phyloP scores from a whole-genome alignment of 768 basidiomycete genomes.

The Leucogyrophana mollusca region DNA sequence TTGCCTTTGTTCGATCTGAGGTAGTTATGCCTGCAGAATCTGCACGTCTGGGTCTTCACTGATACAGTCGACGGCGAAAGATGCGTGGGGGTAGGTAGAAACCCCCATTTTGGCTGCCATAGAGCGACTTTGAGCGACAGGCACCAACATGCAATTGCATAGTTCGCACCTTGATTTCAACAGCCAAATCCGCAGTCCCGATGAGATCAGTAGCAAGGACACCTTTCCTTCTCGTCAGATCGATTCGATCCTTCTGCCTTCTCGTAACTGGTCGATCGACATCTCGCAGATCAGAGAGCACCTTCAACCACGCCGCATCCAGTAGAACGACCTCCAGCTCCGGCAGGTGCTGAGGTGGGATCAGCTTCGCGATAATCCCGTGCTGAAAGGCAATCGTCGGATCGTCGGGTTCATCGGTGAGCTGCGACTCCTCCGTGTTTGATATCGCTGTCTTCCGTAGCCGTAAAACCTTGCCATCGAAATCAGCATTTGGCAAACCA shows the following conservation, averaged over 20 bases:
- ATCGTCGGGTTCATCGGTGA: slow-evolving; percentile 39
- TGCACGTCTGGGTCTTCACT: slow-evolving; percentile 73
- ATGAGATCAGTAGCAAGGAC: slow-evolving; percentile 83
- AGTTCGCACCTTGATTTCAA: slow-evolving; percentile 85
- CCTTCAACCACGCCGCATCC: slow-evolving; percentile 57
- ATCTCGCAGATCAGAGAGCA: slow-evolving; percentile 47
- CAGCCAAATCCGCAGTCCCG: slow-evolving; percentile 58
- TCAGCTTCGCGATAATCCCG: slow-evolving; percentile 59
- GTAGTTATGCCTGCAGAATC: slow-evolving; percentile 88
- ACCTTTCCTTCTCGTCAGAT: slow-evolving; percentile 51
- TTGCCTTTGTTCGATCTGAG: slow-evolving; percentile 42
- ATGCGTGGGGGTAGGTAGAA: slow-evolving; percentile 65
- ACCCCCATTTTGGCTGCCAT: slow-evolving; percentile 93
- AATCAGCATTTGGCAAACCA: slow-evolving; percentile 50
- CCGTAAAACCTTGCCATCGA: slow-evolving; percentile 70
- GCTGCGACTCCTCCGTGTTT: slow-evolving; percentile 22
- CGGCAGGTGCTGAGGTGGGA: slow-evolving; percentile 63
- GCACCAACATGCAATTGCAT: neutral
- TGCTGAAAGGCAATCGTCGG: slow-evolving; percentile 56
- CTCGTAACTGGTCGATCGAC: slow-evolving; percentile 55
- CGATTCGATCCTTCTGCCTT: slow-evolving; percentile 55
- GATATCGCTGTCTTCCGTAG: slow-evolving; percentile 57
- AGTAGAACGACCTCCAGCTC: slow-evolving; percentile 47
- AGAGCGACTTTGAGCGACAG: slow-evolving; percentile 1
- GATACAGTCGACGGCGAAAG: slow-evolving; percentile 56